phyloP scores from a whole-genome alignment of 73 alveolate genomes.

The Paramecium sexaurelia region DNA sequence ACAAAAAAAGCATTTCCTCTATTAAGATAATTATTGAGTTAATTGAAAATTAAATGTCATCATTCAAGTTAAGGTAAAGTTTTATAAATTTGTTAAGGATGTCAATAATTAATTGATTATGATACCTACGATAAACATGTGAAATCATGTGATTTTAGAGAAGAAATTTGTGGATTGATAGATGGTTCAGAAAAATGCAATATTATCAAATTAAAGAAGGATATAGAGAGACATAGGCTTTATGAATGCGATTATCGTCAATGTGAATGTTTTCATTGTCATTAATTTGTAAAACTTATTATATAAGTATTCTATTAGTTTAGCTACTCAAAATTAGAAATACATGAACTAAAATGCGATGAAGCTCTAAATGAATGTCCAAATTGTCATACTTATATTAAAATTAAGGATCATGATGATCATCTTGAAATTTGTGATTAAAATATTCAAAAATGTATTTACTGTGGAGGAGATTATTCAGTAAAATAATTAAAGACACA shows the following conservation, averaged over 20 bases:
- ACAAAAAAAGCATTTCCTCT: conserved; percentile 50
- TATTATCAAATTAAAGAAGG: neutral
- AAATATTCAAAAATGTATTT: neutral
- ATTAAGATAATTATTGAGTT: neutral
- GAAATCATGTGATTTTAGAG: neutral
- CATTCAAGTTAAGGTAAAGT: neutral
- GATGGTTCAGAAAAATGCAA: neutral
- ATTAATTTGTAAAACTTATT: neutral
- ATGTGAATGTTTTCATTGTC: conserved; percentile 38
- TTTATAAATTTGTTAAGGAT: neutral
- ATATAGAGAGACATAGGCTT: neutral
- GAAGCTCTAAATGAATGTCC: neutral
- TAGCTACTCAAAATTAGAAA: neutral
- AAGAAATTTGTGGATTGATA: neutral
- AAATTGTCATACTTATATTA: neutral
- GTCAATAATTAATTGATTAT: neutral
- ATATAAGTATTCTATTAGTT: conserved; percentile 12
- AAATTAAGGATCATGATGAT: neutral
- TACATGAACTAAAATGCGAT: neutral
- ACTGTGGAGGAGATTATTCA: neutral
- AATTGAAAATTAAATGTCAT: neutral
- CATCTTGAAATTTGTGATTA: neutral
- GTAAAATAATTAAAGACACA: neutral
- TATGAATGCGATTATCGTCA: neutral
- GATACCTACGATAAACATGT: conserved; percentile 13